phyloP scores from a whole-genome alignment of 768 basidiomycete species.

The Daedaleopsis sinensis region DNA sequence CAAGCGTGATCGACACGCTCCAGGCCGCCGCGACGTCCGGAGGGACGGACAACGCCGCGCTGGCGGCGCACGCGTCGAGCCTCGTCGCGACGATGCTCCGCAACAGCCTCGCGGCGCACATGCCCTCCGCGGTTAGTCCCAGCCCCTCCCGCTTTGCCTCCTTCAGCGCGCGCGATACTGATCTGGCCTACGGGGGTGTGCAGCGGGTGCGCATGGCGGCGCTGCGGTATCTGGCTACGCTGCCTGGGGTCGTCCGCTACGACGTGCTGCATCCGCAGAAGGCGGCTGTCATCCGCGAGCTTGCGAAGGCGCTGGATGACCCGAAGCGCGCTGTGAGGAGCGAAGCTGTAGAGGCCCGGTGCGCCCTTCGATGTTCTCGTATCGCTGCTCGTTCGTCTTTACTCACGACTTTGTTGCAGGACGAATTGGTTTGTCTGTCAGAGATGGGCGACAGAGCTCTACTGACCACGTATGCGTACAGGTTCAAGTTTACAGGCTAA shows the following conservation, averaged over 20 bases:
- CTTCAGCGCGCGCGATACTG: background rate
- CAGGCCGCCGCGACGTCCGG: conserved; percentile 67
- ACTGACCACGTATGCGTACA: conserved; percentile 22
- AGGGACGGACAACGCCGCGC: conserved; percentile 36
- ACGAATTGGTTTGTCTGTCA: conserved; percentile 47
- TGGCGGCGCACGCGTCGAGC: conserved; percentile 72
- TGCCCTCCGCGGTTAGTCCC: conserved; percentile 56
- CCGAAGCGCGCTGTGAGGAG: conserved; percentile 82
- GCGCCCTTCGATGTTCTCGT: background rate
- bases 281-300: conserved; percentile 66
- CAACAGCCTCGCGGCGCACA: conserved; percentile 53
- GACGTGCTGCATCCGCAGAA: conserved; percentile 85
- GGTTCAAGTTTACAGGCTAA: conserved; percentile 64
- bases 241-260: conserved; percentile 81
- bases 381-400: background rate
- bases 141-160: conserved; percentile 23
- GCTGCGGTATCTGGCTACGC: conserved; percentile 67
- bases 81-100: conserved; percentile 74
- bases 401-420: conserved; percentile 30
- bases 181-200: background rate
- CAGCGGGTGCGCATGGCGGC: conserved; percentile 81
- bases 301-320: conserved; percentile 84
- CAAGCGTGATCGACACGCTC: conserved; percentile 81
- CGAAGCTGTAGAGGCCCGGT: conserved; percentile 86
- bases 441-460: background rate